Percentiles rank a stretch among this genome's conserved stretches.
phyloP scores from a whole-genome alignment of 495 filamentous ascomycete species.

The Penicillium tannophilum region DNA sequence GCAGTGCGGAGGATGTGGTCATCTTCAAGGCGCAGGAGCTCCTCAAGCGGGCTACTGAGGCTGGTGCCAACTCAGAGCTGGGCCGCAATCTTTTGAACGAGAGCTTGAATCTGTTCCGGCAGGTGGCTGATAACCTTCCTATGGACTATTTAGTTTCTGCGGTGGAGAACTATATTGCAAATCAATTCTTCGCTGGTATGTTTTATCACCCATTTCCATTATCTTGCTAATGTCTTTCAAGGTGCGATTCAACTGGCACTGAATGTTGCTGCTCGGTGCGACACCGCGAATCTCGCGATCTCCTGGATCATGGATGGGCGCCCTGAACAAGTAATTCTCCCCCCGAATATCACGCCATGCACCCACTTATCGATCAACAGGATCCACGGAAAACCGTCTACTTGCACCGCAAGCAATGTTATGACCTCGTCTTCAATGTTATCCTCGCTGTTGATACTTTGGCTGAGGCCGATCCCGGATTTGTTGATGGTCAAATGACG shows the following conservation, averaged over 20 bases:
- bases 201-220: background rate
- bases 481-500: constrained; percentile 76
- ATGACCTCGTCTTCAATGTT: constrained; percentile 76
- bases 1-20: constrained; percentile 92
- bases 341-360: background rate
- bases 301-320: constrained; percentile 71
- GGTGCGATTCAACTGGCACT: constrained; percentile 91
- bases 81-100: constrained; percentile 85
- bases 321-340: constrained; percentile 48
- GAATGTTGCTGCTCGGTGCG: constrained; percentile 74
- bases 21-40: constrained; percentile 98
- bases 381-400: constrained; percentile 71
- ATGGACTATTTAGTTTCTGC: constrained; percentile 79
- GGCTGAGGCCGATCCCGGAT: constrained; percentile 63
- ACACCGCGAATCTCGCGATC: constrained; percentile 80
- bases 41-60: constrained; percentile 82
- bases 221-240: constrained; percentile 9
- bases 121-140: constrained; percentile 79
- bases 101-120: constrained; percentile 82
- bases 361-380: constrained; percentile 32
- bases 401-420: constrained; percentile 73
- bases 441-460: constrained; percentile 74
- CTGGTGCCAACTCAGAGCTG: constrained; percentile 68
- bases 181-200: constrained; percentile 81
- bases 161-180: constrained; percentile 70